Percentiles rank a stretch among this genome's conserved stretches.
These are phyloP conservation scores for Excoecaria cochinchinensis DNA, from an alignment of 345 rosid species.

Conservation along the genomic window DNA sequence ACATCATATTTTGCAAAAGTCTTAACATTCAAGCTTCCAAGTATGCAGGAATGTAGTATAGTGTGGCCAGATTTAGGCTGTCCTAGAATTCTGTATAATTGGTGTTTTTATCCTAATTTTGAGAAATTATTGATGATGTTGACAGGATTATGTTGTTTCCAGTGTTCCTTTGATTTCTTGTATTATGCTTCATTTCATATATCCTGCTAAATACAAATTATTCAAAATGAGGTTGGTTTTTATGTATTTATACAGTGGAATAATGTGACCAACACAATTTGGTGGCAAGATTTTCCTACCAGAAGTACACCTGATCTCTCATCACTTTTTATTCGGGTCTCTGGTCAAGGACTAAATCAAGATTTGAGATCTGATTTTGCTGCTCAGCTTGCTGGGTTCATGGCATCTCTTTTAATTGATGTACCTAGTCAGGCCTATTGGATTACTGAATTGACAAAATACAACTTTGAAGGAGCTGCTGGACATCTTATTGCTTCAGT, in stretches of 20 bases:
- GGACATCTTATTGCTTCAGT: conserved; percentile 80
- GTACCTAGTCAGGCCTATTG: conserved; percentile 85
- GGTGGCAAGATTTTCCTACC: conserved; percentile 98
- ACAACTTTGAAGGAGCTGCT: conserved; percentile 63
- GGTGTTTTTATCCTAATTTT: neutral
- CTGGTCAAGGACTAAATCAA: conserved; percentile 31
- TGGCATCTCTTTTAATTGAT: conserved; percentile 75
- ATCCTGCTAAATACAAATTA: neutral
- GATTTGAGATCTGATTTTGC: conserved; percentile 64
- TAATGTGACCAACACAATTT: conserved; percentile 78
- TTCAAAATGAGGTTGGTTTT: neutral
- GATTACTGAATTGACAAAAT: conserved; percentile 68
- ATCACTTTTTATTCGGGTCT: conserved; percentile 58
- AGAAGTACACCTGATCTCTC: conserved; percentile 58
- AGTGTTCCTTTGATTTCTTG: neutral
- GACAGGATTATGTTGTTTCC: neutral
- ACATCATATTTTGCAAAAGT: neutral
- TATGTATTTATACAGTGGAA: conserved; percentile 61
- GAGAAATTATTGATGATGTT: neutral
- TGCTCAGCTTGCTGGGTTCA: conserved; percentile 87
- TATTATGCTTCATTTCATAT: neutral
- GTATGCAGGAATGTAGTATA: neutral
- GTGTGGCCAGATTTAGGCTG: neutral
- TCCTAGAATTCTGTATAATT: neutral
- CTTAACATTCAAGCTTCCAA: neutral